Evolutionary conservation across 371 early-diverging fungal species (phyloP).

Genomic region (Apophysomyces variabilis): DNA sequence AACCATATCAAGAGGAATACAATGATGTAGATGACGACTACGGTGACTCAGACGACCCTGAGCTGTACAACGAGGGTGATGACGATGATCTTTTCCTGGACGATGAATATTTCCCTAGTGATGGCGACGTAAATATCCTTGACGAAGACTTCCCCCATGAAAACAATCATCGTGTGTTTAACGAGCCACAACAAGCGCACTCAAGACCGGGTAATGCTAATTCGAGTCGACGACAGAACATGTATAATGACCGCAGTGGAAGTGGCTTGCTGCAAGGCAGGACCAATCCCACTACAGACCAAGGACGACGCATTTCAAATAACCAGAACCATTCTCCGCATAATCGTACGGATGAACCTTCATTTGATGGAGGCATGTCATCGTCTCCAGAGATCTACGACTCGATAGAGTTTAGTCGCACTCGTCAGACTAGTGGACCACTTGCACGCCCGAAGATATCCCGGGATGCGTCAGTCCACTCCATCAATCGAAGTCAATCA

Average conservation of each 20-base stretch:
- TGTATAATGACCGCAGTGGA: neutral
- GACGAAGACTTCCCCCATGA: slow-evolving; percentile 59
- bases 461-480: neutral
- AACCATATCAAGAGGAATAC: slow-evolving; percentile 20
- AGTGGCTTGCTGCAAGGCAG: neutral
- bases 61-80: slow-evolving; percentile 31
- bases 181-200: slow-evolving; percentile 15
- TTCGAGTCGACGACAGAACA: neutral
- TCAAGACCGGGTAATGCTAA: neutral
- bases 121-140: slow-evolving; percentile 59
- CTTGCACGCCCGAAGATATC: slow-evolving; percentile 19
- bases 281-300: slow-evolving; percentile 4
- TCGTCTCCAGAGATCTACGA: slow-evolving; percentile 4
- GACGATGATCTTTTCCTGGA: slow-evolving; percentile 38
- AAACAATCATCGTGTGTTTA: slow-evolving; percentile 14
- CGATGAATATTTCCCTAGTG: slow-evolving; percentile 54
- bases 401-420: neutral
- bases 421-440: slow-evolving; percentile 13
- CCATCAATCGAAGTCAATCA: slow-evolving; percentile 13
- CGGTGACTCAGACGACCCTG: slow-evolving; percentile 32
- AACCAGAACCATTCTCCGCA: neutral
- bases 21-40: slow-evolving; percentile 37
- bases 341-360: neutral
- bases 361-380: slow-evolving; percentile 1
- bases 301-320: slow-evolving; percentile 4